These are phyloP conservation scores for Cryomyces antarcticus DNA, from an alignment of 495 filamentous ascomycete genomes.

Conservation along the genomic window DNA sequence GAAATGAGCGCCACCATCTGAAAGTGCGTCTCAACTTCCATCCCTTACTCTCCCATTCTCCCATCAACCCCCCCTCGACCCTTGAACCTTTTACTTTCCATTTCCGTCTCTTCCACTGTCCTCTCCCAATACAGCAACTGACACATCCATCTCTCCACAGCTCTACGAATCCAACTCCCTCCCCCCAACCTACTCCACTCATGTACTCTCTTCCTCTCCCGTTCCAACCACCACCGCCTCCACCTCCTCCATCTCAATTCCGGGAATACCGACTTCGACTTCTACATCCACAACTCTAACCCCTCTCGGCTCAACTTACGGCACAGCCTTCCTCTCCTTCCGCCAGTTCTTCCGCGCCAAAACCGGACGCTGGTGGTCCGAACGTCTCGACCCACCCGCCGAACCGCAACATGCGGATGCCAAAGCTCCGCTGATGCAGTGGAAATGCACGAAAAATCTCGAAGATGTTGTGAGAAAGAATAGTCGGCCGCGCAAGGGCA, in stretches of 20 bases:
- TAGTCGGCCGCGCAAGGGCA: too few relatives aligned
- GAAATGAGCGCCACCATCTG: constrained; percentile 19
- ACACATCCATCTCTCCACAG: constrained; percentile 15
- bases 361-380: constrained; percentile 15
- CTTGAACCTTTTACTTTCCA: neutral
- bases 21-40: constrained; percentile 12
- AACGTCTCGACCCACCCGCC: constrained; percentile 4
- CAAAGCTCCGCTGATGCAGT: too few relatives aligned
- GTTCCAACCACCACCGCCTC: too few relatives aligned
- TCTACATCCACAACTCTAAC: constrained; percentile 4
- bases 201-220: constrained; percentile 10
- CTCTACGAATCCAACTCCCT: constrained; percentile 29
- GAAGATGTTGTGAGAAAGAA: too few relatives aligned
- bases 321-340: constrained; percentile 12
- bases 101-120: neutral
- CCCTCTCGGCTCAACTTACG: constrained; percentile 7
- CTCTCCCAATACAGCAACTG: neutral
- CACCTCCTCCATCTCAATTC: too few relatives aligned
- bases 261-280: neutral
- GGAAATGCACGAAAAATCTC: too few relatives aligned
- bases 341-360: constrained; percentile 12
- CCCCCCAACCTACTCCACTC: constrained; percentile 25
- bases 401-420: too few relatives aligned
- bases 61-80: neutral
- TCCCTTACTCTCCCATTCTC: neutral